phyloP scores from a whole-genome alignment of 2,329 filamentous ascomycete genomes.

The Aspergillus arachidicola region DNA sequence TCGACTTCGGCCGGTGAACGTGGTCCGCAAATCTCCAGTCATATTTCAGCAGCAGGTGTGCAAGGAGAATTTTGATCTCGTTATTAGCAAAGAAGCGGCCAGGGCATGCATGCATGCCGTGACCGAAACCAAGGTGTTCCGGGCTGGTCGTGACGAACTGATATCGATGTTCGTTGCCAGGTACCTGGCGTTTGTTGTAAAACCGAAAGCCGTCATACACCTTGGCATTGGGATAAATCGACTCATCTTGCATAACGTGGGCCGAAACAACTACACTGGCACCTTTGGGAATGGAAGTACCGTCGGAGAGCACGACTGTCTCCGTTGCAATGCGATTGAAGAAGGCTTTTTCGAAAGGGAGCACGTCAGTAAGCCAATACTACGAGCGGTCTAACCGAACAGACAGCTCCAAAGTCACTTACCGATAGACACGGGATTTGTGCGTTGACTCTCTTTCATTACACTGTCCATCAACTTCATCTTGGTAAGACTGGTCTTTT shows the following conservation, averaged over 20 bases:
- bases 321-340: constrained; percentile 29
- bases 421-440: constrained; percentile 31
- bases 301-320: constrained; percentile 32
- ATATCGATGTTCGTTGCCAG: constrained; percentile 32
- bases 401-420: background rate
- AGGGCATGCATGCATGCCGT: constrained; percentile 46
- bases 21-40: constrained; percentile 50
- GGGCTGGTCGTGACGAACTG: constrained; percentile 35
- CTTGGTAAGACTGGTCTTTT: constrained; percentile 36
- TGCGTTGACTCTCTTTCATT: constrained; percentile 37
- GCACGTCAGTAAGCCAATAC: background rate
- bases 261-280: constrained; percentile 28
- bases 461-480: constrained; percentile 40
- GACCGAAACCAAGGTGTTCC: constrained; percentile 39
- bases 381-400: no score
- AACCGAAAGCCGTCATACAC: constrained; percentile 39
- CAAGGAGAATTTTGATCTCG: constrained; percentile 58
- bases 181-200: constrained; percentile 32
- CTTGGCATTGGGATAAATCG: constrained; percentile 29
- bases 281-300: constrained; percentile 33
- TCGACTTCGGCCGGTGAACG: constrained; percentile 40
- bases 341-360: background rate
- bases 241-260: constrained; percentile 31
- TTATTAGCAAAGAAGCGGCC: constrained; percentile 61
- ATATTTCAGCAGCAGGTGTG: constrained; percentile 56